These are phyloP conservation scores for Fusarium bulbicola DNA, from an alignment of 2,329 filamentous ascomycete genomes.

Conservation along the genomic window DNA sequence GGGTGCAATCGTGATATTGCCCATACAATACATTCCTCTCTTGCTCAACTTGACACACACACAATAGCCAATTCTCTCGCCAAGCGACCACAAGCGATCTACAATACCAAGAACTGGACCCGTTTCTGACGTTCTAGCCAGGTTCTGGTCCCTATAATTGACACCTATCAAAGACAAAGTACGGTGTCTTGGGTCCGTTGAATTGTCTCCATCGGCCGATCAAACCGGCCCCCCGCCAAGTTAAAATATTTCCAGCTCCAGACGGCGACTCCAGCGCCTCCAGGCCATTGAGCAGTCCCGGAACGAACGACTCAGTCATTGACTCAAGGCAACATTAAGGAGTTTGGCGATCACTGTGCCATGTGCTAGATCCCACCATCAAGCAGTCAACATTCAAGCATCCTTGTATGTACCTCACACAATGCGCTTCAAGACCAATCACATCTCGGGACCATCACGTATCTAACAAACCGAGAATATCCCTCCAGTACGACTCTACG, in stretches of 20 bases:
- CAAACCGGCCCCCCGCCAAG: slow-evolving; percentile 34
- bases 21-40: neutral
- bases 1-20: neutral
- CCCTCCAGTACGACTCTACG: neutral
- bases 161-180: neutral
- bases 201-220: slow-evolving; percentile 37
- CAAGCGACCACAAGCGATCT: slow-evolving; percentile 8
- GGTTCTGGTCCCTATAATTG: slow-evolving; percentile 8
- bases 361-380: slow-evolving; percentile 1
- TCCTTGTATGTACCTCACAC: neutral
- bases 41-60: neutral
- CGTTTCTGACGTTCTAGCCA: slow-evolving; percentile 17
- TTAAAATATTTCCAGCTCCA: slow-evolving; percentile 27
- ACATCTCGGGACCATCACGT: slow-evolving; percentile 3
- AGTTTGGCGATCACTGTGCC: slow-evolving; percentile 1
- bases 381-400: neutral
- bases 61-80: neutral
- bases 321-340: neutral
- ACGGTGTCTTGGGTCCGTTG: neutral
- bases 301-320: slow-evolving; percentile 17
- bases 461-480: slow-evolving; percentile 14
- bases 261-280: slow-evolving; percentile 25
- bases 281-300: neutral
- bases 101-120: slow-evolving; percentile 16
- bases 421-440: slow-evolving; percentile 15